Evolutionary conservation across 495 filamentous ascomycete genomes (phyloP), one percentile per base, ranked within the genome.

Genomic region (Extremus antarcticus): DNA sequence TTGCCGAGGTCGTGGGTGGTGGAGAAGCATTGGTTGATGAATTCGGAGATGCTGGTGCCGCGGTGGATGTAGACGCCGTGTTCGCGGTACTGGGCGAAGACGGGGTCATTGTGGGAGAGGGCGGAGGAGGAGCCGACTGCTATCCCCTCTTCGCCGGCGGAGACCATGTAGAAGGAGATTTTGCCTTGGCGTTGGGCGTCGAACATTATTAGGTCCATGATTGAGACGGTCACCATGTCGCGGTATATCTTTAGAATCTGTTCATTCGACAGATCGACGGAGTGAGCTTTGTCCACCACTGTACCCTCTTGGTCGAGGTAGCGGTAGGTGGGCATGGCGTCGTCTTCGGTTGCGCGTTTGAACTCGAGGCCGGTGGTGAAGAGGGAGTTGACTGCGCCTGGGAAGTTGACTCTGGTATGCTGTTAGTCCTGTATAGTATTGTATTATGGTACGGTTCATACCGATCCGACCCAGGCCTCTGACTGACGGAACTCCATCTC

Each of bases 81-180:
- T 70, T 99, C 92, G 54, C 92, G 83, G 64, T 99, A 99, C 65
- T 99, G 92, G 47, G 85, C 87, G 61, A 95, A 99, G 23, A 95
- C 76, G 16, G 95, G 87, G 62, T 99, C 94, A 54, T 87, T 78
- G n/a, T 78, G 83, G 20, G 76, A 73, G 24, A 99, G 71, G 8
- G 88, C 88, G 22, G 86, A 86, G 1, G 90, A 87, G 0, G 85
- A 91, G 8, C 86, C 92, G 13, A 97, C 82, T 24, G 86, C 84
- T 21, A 95, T 90, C 35, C 90, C 92, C 75, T 97, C 92, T 74
- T 99, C 92, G 45, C 92, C 92, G 1, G 89, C 89, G 20, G 87
- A 90, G 51, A 95, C 90, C 88, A 99, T 96, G 64, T 97, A 99
- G 71, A 99, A 99, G 67, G 83, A 90, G 47, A 99, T 66, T 9